Conservation (phyloP, 805 yeast species). For the Sungouiella blattae region DNA sequence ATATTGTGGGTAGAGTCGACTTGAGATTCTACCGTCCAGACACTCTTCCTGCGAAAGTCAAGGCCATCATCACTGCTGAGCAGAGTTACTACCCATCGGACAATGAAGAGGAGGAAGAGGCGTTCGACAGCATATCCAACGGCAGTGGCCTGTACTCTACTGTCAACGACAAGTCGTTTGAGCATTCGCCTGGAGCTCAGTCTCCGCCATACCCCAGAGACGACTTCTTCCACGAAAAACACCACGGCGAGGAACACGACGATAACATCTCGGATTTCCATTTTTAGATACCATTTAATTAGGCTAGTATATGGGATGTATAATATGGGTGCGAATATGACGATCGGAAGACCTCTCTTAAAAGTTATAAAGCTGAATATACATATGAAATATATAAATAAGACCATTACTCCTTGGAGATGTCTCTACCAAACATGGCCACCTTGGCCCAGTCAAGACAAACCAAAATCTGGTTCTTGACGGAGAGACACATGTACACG, state of each 20-base stretch:
- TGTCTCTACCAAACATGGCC: slow-evolving; percentile 87
- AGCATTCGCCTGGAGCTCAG: slow-evolving; percentile 2
- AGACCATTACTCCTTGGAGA: slow-evolving; percentile 73
- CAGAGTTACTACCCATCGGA: slow-evolving; percentile 34
- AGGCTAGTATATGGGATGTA: no score
- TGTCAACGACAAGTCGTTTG: slow-evolving; percentile 8
- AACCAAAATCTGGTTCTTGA: slow-evolving; percentile 84
- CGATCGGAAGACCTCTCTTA: no score
- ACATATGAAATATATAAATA: no score
- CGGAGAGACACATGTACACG: slow-evolving; percentile 85
- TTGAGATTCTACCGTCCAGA: slow-evolving; percentile 80
- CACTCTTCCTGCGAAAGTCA: slow-evolving; percentile 37
- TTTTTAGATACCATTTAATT: no score
- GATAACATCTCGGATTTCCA: slow-evolving; percentile 17
- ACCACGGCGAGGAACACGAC: slow-evolving; percentile 3
- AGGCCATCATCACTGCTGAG: slow-evolving; percentile 41
- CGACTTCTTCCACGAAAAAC: slow-evolving; percentile 11
- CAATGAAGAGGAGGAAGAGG: slow-evolving; percentile 19
- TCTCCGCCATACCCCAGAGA: slow-evolving; percentile 16
- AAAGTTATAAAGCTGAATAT: no score
- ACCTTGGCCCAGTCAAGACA: slow-evolving; percentile 88
- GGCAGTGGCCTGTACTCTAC: slow-evolving; percentile 5
- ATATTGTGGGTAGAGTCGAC: slow-evolving; percentile 64
- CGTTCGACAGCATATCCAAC: background rate
- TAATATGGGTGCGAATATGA: no score